phyloP scores from a whole-genome alignment of 805 yeast species.

The Kazachstania kunashirensis region DNA sequence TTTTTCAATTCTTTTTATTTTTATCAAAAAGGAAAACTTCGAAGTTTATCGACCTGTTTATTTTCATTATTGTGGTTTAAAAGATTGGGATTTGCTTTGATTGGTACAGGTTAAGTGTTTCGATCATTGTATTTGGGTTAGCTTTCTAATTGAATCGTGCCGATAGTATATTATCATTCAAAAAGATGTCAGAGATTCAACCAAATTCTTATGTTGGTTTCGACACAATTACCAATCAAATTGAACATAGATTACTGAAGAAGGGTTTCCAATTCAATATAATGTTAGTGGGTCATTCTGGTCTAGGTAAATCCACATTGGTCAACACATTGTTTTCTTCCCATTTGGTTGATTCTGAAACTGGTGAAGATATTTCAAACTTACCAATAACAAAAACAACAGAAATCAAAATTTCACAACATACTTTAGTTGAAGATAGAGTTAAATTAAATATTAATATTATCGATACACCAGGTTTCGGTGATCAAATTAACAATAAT shows the following conservation, averaged over 20 bases:
- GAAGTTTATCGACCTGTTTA: no score
- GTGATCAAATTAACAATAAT: constrained; percentile 91
- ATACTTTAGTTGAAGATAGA: constrained; percentile 69
- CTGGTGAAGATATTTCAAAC: constrained; percentile 56
- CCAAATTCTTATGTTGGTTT: constrained; percentile 88
- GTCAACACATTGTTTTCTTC: constrained; percentile 85
- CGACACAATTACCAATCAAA: constrained; percentile 91
- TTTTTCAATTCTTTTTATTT: no score
- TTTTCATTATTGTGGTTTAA: no score
- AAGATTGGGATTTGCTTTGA: no score
- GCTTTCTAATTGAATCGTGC: no score
- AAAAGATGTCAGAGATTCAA: constrained; percentile 19
- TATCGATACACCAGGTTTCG: constrained; percentile 97
- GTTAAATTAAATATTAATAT: constrained; percentile 79
- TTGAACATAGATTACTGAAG: constrained; percentile 82
- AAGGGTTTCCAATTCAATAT: constrained; percentile 90
- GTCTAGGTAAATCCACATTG: constrained; percentile 88
- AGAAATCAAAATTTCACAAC: constrained; percentile 67
- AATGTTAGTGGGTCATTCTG: constrained; percentile 90
- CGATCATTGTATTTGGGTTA: no score
- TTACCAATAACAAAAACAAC: constrained; percentile 81
- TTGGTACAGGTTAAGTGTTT: no score
- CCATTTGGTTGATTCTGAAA: constrained; percentile 54
- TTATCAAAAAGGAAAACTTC: no score
- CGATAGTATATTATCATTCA: no score